Evolutionary conservation across 805 yeast genomes (phyloP), one percentile per base, ranked within the genome.

Genomic region (Metschnikowia henanensis): DNA sequence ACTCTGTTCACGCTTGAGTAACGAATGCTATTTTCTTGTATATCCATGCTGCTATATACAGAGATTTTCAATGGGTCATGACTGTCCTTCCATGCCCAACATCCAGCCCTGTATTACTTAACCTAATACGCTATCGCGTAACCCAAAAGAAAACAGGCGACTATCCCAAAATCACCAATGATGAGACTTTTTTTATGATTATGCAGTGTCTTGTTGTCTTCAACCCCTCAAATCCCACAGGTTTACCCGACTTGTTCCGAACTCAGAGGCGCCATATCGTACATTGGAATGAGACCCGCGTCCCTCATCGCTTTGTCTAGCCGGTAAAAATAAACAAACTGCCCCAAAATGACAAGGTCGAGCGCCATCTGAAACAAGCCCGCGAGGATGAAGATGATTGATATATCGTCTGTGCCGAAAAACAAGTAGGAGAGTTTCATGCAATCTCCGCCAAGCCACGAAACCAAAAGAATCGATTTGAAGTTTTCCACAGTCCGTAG

Each of bases 361-460:
- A 88, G 70, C 18, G 76, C 58, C 82, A 86, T 85, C 66, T 88
- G 96, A 60, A 87, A 84, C 33, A 83, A 62, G 0, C 87, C 94
- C 44, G 89, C 89, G 37, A 79, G 57, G 7, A 85, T 72, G 59
- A 87, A 87, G 6, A 86, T 69, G 6, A 66, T 53, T 2, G 90
- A 82, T 22, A 87, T 77, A 52, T 86, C 76, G 41, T 76, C 76
- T 1, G 94, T 85, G 13, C 95, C 95, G 61, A 75, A 86, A n/a
- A 86, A 55, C 41, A 87, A 68, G 57, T 87, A 87, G 40, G 83
- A 70, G 19, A 88, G 77, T 60, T 91, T 91, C 30, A 88, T 76
- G 31, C 84, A 69, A 65, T 90, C 97, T 45, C 97, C 97, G 47
- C 92, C 83, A 4, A 90, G 69, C 97, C 97, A 90, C 56, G 91